A percentile compares a stretch with the other conserved stretches of the same genome.
phyloP scores from a whole-genome alignment of 164 flowering plant genomes.

The Piper betle region DNA sequence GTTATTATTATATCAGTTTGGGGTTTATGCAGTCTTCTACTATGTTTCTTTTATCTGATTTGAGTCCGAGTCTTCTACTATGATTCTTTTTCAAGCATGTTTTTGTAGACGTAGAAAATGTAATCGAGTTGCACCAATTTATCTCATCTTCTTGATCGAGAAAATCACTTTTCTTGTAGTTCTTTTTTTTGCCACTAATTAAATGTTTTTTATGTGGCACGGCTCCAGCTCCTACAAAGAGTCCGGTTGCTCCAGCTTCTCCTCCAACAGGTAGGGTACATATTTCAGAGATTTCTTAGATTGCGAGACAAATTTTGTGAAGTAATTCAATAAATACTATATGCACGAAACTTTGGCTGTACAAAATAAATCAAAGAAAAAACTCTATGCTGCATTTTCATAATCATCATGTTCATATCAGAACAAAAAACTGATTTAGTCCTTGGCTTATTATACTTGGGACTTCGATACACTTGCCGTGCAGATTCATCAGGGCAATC shows the following conservation, averaged over 20 bases:
- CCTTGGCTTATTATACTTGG: neutral
- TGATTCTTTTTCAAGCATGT: no score
- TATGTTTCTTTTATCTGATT: no score
- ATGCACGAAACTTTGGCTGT: neutral
- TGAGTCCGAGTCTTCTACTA: no score
- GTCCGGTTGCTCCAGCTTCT: neutral
- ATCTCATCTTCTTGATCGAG: no score
- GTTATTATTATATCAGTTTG: neutral
- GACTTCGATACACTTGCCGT: neutral
- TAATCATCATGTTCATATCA: neutral
- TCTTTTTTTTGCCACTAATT: no score
- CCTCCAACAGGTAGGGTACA: neutral
- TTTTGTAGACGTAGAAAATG: no score
- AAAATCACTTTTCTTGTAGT: no score
- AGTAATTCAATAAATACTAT: no score
- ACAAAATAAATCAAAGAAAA: no score
- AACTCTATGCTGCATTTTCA: no score
- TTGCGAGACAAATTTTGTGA: neutral
- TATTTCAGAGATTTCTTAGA: neutral
- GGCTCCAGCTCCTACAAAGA: neutral
- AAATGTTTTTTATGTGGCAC: neutral
- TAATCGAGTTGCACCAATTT: no score
- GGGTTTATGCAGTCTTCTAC: neutral
- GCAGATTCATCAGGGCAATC: neutral
- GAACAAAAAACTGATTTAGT: no score